Percentiles rank a stretch among this genome's conserved stretches.
Evolutionary conservation across 768 basidiomycete species (phyloP).

Genomic region (Hysterangium stoloniferum): DNA sequence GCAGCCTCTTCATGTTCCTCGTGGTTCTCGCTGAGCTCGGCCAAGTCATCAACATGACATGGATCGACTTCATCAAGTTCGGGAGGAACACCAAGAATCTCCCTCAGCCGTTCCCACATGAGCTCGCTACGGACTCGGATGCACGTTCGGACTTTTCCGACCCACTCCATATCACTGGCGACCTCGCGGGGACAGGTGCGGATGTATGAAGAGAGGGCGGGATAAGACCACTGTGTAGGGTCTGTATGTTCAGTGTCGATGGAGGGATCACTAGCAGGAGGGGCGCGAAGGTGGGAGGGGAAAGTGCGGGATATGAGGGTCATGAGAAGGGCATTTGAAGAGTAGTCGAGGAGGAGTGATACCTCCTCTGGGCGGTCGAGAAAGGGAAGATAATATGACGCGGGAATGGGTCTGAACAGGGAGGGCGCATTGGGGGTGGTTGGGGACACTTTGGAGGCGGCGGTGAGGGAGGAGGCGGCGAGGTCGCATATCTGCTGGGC

Average conservation of each 20-base stretch:
- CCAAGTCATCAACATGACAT: no score
- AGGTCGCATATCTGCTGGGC: constrained; percentile 72
- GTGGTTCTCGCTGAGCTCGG: no score
- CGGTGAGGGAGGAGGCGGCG: constrained; percentile 46
- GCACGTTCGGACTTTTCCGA: constrained; percentile 60
- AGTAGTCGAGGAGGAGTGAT: constrained; percentile 49
- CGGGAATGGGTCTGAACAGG: constrained; percentile 67
- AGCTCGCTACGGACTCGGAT: constrained; percentile 73
- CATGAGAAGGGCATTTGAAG: constrained; percentile 63
- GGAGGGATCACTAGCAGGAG: no score
- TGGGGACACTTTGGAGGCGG: not conserved
- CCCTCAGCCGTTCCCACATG: constrained; percentile 87
- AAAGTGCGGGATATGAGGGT: constrained; percentile 69
- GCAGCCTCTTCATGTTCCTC: no score
- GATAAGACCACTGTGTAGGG: constrained; percentile 1
- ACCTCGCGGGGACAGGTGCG: constrained; percentile 34
- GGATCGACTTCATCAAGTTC: constrained; percentile 64
- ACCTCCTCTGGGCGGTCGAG: constrained; percentile 79
- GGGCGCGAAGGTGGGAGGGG: constrained; percentile 23
- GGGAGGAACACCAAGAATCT: constrained; percentile 78
- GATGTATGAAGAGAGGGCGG: constrained; percentile 1
- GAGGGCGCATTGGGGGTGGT: not conserved
- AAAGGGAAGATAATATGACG: constrained; percentile 81
- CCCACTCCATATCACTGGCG: constrained; percentile 66
- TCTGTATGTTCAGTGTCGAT: not conserved